Conservation (phyloP, 331 rosid species). For the Acacia concinna region DNA sequence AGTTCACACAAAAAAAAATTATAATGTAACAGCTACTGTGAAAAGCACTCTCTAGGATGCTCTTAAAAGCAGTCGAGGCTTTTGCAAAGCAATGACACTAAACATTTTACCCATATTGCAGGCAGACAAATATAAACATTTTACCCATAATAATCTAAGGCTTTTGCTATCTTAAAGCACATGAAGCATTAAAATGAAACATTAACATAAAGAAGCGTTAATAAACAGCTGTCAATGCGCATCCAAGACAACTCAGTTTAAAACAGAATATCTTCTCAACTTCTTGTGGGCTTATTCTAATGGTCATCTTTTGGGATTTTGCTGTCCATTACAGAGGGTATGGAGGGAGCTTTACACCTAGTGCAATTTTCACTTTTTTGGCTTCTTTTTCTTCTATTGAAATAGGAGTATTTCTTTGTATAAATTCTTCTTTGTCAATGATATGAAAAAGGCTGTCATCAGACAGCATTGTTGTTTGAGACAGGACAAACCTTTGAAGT, state of each 20-base stretch:
- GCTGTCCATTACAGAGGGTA: background rate
- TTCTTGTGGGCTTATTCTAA: constrained; percentile 8
- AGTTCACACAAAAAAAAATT: background rate
- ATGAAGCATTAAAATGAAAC: too few species aligned
- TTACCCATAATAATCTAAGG: background rate
- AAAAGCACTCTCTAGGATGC: background rate
- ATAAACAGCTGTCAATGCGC: background rate
- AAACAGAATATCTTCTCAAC: background rate
- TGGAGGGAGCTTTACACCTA: background rate
- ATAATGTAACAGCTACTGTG: background rate
- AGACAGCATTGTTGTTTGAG: background rate
- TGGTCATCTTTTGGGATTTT: background rate
- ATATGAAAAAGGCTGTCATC: background rate
- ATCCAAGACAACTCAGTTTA: constrained; percentile 2
- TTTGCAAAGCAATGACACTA: too few species aligned
- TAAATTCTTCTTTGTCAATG: background rate
- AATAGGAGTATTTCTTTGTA: background rate
- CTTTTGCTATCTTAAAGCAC: background rate
- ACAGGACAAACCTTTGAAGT: constrained; percentile 59
- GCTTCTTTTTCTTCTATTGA: background rate
- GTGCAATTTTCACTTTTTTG: background rate
- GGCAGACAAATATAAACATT: too few species aligned
- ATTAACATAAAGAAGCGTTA: too few species aligned
- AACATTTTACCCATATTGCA: too few species aligned
- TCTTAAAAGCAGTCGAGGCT: background rate